Evolutionary conservation across 2,329 filamentous ascomycete species (phyloP), one percentile per base, ranked within the genome.

Genomic region (Monilinia laxa): DNA sequence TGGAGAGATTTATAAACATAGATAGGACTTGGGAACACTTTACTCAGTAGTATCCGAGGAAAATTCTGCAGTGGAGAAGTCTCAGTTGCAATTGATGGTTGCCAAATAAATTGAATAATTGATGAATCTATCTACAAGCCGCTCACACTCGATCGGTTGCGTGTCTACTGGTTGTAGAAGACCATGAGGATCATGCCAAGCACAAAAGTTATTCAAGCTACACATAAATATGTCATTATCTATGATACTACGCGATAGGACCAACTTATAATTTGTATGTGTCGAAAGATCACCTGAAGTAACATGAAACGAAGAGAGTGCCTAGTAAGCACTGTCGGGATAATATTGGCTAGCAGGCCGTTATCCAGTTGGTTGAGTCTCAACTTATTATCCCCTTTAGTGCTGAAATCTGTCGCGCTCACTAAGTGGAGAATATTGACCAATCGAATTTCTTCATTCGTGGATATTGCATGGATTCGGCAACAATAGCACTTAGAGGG

Each of bases 51-150:
- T 47, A 25, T 59, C 12, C 40, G 28, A 59, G 31, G 31, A 28
- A 31, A 42, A 47, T 31, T 59, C 25, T 35, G 57, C 6, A 49
- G 25, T 49, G 45, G 57, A 49, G 45, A 60, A 60, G 57, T 60
- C 42, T 60, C 57, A 49, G 16, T 31, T 59, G 28, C 18, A 11
- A 23, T 49, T 38, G 57, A 60, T 31, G 20, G n/a, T 60, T 38
- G 31, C 20, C 42, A n/a, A 49, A 23, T 16, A 23, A 49, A 14
- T 49, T 18, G 16, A 47, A 18, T 49, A 23, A 10, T 60, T 23
- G 56, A 49, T 60, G 57, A 11, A 49, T n/a, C 3, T 31, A 49
- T 47, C 20, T 47, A 47, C 18, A 35, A 9, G 31, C 31, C 7
- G 31, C 31, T 35, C 31, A 35, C 31, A 6, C 7, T 35, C 31